These are phyloP conservation scores for Vaccinium macrocarpon DNA, from an alignment of 148 eudicot genomes.

Conservation along the genomic window DNA sequence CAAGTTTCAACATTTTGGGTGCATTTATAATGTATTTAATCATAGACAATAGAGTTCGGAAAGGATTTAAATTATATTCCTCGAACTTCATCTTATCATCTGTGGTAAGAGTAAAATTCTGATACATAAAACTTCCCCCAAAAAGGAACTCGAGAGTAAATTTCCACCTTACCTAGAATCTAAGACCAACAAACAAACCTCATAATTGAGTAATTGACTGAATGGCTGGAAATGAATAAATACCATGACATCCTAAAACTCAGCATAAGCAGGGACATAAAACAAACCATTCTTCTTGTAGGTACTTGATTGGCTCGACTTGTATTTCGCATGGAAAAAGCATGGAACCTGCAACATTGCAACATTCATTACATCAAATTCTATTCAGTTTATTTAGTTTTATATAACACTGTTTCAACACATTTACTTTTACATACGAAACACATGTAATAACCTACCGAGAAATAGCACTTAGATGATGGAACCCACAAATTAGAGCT, in stretches of 20 bases:
- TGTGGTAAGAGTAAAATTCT: background rate
- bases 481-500: conserved; percentile 97
- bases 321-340: conserved; percentile 67
- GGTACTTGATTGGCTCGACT: conserved; percentile 59
- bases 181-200: background rate
- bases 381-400: background rate
- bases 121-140: background rate
- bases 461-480: conserved; percentile 79
- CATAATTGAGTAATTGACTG: background rate
- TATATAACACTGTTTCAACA: background rate
- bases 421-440: background rate
- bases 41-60: background rate
- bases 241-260: background rate
- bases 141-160: background rate
- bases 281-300: conserved; percentile 52
- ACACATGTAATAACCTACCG: conserved; percentile 40
- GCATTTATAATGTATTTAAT: background rate
- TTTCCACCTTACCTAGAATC: background rate
- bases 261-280: background rate
- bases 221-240: background rate
- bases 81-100: background rate
- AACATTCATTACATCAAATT: background rate
- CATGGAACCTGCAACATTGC: conserved; percentile 52
- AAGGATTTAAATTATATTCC: background rate
- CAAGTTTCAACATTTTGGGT: background rate